Base-by-base conservation (phyloP, 2,329 filamentous ascomycete genomes). In the Epichloe bromicola region DNA sequence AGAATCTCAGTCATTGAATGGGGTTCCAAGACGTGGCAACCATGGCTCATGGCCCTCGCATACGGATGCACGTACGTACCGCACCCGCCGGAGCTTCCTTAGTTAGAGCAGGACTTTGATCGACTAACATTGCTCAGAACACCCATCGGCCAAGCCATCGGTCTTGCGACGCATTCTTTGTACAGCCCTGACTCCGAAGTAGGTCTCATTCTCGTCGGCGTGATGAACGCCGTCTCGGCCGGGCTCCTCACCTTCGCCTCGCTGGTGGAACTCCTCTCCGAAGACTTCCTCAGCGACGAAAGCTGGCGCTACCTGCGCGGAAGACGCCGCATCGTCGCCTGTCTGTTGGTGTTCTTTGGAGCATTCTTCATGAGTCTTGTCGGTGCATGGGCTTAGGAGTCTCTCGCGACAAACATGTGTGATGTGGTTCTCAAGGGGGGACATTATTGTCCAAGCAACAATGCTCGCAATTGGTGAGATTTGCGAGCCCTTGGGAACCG, bases 151-250 rank as follows among this genome's bases (percentile, higher is more conserved):
- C 84, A 87, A 61, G 84, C 83, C 1, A 79, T 88, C 51, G 85
- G 85, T 2, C 72, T 88, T 14, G 73, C 80, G 17, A 74, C 84
- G n/a, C 82, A 86, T 60, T 79, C 76, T 7, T 67, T 86, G 10
- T 88, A 88, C 65, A 81, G 80, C 58, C 84, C 84, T 4, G 71
- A 74, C 50, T 84, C 80, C 15, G 74, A 83, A 51, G 71, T 78
- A 0, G 84, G 84, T 0, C 68, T 88, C 17, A 70, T 88, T 17
- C 78, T 86, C 62, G 83, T 87, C 17, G 84, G 84, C 2, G 76
- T 85, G 59, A 87, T 86, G 71, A 88, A 88, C 62, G 83, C 82
- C 26, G 80, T 88, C 49, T 85, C 81, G 19, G 80, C 81, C 48
- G 84, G 85, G 1, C 67, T 88, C n/a, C 67, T 88, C 8, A 72